Evolutionary conservation across 179 eudicot species (phyloP), one percentile per base, ranked within the genome.

Genomic region (Vitellaria paradoxa): DNA sequence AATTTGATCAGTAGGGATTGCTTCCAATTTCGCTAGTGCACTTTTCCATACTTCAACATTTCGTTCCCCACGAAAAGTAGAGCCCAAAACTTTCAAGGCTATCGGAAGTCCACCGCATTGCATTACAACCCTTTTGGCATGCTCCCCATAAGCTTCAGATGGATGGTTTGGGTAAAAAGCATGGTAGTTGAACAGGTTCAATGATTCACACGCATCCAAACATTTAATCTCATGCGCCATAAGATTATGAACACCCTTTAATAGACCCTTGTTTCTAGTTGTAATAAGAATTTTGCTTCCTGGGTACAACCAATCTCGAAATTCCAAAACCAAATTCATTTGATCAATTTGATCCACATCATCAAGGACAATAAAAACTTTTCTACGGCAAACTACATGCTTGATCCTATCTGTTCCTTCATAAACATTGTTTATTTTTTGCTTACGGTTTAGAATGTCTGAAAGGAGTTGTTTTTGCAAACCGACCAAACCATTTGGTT

Each of bases 41-140:
- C 18, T 24, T 20, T 57, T 40, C 82, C 82, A 80, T 45, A 46
- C 73, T 13, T 66, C 62, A 0, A 42, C 45, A 42, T 42, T 3
- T 11, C 46, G 46, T 67, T 21, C 46, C 0, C 68, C 72, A 46
- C 0, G 17, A 42, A 80, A 30, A 46, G 69, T 60, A 18, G 78
- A 40, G 61, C 82, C 68, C 56, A 79, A 67, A 18, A 73, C 65
- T 69, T 77, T 42, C n/a, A 81, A 63, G 20, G 84, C 84, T 53
- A 81, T 61, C 4, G 80, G 84, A 24, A 81, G 61, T 40, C 83
- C 83, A 4, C 52, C 46, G 10, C 76, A 61, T 6, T 72, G 15
- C 10, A 14, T 18, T 6, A 73, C 78, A 1, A 73, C 49, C 10
- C 18, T 23, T 15, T n/a, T 8, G 3, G 81, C 56, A 15, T 47